A percentile compares a stretch with the other conserved stretches of the same genome.
Evolutionary conservation across 805 yeast genomes (phyloP).

Genomic region (Yarrowia porcina): DNA sequence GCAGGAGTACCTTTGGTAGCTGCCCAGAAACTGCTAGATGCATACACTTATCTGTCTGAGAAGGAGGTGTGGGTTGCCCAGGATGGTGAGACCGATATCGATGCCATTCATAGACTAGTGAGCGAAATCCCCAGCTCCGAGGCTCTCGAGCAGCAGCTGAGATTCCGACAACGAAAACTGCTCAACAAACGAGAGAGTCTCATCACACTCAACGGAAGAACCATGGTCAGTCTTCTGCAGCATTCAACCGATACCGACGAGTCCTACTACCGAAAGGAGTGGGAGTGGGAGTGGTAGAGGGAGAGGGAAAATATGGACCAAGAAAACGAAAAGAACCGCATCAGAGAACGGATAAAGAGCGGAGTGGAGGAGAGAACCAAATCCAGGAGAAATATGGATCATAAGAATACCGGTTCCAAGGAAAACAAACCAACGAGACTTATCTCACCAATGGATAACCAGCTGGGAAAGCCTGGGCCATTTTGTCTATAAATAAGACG

Average conservation of each 20-base stretch:
- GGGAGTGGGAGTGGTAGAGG: slow-evolving; percentile 9
- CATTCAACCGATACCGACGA: not conserved
- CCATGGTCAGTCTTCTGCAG: not conserved
- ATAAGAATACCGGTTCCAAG: too few species aligned
- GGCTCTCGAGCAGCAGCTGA: slow-evolving; percentile 1
- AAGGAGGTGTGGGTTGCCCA: slow-evolving; percentile 10
- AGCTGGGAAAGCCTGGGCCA: not conserved
- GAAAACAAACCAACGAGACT: too few species aligned
- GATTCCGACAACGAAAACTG: slow-evolving; percentile 7
- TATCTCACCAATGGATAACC: not conserved
- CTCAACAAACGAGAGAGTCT: slow-evolving; percentile 7
- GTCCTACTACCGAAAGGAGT: not conserved
- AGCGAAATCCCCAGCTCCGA: not conserved
- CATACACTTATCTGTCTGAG: slow-evolving; percentile 13
- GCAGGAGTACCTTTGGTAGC: slow-evolving; percentile 14
- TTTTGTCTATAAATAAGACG: not conserved
- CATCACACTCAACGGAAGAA: not conserved
- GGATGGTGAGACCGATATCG: slow-evolving; percentile 18
- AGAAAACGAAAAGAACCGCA: not conserved
- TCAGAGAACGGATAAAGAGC: too few species aligned
- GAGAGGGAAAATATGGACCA: not conserved
- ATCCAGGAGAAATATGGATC: too few species aligned
- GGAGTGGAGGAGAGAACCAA: too few species aligned
- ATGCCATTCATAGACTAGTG: slow-evolving; percentile 13
- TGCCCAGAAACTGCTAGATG: not conserved